phyloP scores from a whole-genome alignment of 2,329 filamentous ascomycete species.

The Fonsecaea multimorphosa region DNA sequence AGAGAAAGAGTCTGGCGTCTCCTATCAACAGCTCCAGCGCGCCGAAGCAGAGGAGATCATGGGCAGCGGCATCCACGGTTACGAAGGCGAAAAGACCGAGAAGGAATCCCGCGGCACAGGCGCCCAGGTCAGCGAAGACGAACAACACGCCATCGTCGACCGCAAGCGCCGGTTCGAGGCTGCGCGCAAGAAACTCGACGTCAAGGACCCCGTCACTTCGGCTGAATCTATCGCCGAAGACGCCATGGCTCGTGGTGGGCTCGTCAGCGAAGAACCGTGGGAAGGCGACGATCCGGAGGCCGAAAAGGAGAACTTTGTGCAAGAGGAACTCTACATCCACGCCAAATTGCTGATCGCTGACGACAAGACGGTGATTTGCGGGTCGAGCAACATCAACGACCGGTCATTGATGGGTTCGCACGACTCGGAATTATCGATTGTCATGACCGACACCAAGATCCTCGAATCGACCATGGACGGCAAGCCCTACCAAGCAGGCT shows the following conservation, averaged over 20 bases:
- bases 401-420: slow-evolving; percentile 80
- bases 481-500: slow-evolving; percentile 71
- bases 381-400: slow-evolving; percentile 73
- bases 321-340: slow-evolving; percentile 96
- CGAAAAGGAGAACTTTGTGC: slow-evolving; percentile 79
- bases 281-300: slow-evolving; percentile 72
- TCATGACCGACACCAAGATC: slow-evolving; percentile 77
- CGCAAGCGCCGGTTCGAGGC: slow-evolving; percentile 55
- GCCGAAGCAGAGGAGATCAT: slow-evolving; percentile 90
- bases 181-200: slow-evolving; percentile 48
- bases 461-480: slow-evolving; percentile 77
- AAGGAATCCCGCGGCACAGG: slow-evolving; percentile 32
- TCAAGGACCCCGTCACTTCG: slow-evolving; percentile 55
- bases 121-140: slow-evolving; percentile 43
- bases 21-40: slow-evolving; percentile 83
- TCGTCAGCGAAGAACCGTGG: slow-evolving; percentile 74
- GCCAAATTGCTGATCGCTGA: slow-evolving; percentile 84
- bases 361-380: slow-evolving; percentile 80
- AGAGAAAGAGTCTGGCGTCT: slow-evolving; percentile 80
- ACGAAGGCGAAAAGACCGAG: slow-evolving; percentile 47
- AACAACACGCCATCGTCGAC: slow-evolving; percentile 53
- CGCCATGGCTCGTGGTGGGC: slow-evolving; percentile 74
- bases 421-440: slow-evolving; percentile 87
- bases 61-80: slow-evolving; percentile 72
- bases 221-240: slow-evolving; percentile 72